Evolutionary conservation across 2,329 filamentous ascomycete genomes (phyloP).

Genomic region (Epichloe sp.): DNA sequence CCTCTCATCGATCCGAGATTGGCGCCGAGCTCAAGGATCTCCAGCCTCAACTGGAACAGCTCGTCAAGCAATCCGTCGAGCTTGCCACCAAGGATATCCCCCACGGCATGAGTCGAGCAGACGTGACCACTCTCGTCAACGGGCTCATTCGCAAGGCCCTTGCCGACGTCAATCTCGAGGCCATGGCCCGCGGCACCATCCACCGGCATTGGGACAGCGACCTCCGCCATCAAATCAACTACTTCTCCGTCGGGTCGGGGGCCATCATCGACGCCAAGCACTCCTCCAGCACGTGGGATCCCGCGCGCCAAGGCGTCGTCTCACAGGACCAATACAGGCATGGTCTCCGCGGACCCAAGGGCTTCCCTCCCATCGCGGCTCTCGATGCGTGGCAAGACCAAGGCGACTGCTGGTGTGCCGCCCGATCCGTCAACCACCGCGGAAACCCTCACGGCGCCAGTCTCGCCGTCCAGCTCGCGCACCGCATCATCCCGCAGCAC

Average conservation of each 20-base stretch:
- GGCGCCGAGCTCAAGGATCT: slow-evolving; percentile 26
- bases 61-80: slow-evolving; percentile 19
- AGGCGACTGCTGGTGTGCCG: slow-evolving; percentile 80
- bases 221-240: slow-evolving; percentile 53
- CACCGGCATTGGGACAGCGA: slow-evolving; percentile 28
- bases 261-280: slow-evolving; percentile 46
- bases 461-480: slow-evolving; percentile 49
- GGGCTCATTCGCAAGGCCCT: slow-evolving; percentile 30
- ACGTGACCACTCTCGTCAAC: slow-evolving; percentile 29
- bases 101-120: slow-evolving; percentile 23
- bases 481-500: slow-evolving; percentile 50
- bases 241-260: slow-evolving; percentile 53
- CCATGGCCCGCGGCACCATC: slow-evolving; percentile 33
- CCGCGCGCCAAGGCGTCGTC: slow-evolving; percentile 10
- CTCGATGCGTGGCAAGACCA: slow-evolving; percentile 60
- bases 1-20: slow-evolving; percentile 25
- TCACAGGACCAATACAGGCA: slow-evolving; percentile 6
- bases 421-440: slow-evolving; percentile 24
- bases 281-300: slow-evolving; percentile 46
- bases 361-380: slow-evolving; percentile 35
- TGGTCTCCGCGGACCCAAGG: slow-evolving; percentile 9
- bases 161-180: slow-evolving; percentile 31
- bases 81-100: slow-evolving; percentile 14
- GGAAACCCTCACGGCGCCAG: slow-evolving; percentile 41
- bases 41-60: slow-evolving; percentile 19